phyloP scores from a whole-genome alignment of 1,139 yeast genomes.

The Yamadazyma oceani region DNA sequence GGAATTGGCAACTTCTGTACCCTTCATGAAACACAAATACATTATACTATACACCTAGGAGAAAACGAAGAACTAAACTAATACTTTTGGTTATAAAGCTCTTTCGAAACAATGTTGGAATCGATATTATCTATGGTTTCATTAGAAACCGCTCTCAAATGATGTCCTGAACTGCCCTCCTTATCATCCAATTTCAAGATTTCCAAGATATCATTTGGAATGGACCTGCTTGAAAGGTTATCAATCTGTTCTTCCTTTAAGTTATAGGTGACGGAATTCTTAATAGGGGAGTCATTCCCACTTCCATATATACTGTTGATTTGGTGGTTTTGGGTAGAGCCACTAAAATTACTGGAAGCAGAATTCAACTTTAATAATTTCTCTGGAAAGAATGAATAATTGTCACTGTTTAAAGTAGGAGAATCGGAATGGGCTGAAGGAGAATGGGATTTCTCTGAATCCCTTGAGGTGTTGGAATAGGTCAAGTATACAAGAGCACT shows the following conservation, averaged over 20 bases:
- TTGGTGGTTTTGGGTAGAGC: conserved; percentile 1
- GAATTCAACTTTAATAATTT: conserved; percentile 17
- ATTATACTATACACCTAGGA: background rate
- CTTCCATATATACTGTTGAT: background rate
- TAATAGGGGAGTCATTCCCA: background rate
- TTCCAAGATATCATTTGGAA: conserved; percentile 15
- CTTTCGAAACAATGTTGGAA: conserved; percentile 4
- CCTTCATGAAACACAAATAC: background rate
- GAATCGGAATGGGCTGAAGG: conserved; percentile 9
- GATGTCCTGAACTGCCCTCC: conserved; percentile 4
- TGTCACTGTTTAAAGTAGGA: conserved; percentile 14
- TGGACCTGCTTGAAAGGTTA: conserved; percentile 7
- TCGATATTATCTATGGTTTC: conserved; percentile 9
- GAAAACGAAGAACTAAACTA: no score
- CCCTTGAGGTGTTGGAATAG: conserved; percentile 4
- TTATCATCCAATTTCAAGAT: conserved; percentile 12
- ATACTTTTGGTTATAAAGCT: conserved; percentile 6
- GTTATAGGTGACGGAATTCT: background rate
- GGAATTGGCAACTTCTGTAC: no score
- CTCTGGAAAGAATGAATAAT: conserved; percentile 21
- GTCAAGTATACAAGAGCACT: conserved; percentile 13
- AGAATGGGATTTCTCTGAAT: conserved; percentile 1
- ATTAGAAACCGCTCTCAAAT: conserved; percentile 6
- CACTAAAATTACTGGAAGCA: conserved; percentile 4
- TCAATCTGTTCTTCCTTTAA: conserved; percentile 5